phyloP scores from a whole-genome alignment of 2,329 filamentous ascomycete genomes.

The Sporothrix globosa region DNA sequence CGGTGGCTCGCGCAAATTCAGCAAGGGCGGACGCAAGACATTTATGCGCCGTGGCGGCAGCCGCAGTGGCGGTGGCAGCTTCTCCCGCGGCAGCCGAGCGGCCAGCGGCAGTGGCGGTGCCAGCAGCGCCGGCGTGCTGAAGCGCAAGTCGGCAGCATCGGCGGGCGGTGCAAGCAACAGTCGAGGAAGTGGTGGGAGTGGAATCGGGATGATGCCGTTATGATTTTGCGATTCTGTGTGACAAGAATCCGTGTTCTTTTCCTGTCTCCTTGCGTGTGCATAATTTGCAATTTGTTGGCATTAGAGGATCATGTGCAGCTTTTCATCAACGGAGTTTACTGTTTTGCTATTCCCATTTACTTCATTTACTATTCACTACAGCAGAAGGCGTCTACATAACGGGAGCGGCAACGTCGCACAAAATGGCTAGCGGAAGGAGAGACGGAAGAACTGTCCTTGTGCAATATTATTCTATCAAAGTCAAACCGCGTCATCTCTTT shows the following conservation, averaged over 20 bases:
- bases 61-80: constrained; percentile 32
- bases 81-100: constrained; percentile 22
- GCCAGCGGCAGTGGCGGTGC: constrained; percentile 35
- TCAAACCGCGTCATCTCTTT: neutral
- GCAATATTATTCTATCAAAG: neutral
- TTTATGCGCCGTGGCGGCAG: constrained; percentile 33
- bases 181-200: constrained; percentile 25
- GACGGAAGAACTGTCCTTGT: neutral
- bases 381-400: neutral
- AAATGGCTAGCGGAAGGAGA: neutral
- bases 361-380: neutral
- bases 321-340: constrained; percentile 8
- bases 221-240: constrained; percentile 26
- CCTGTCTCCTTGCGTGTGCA: neutral
- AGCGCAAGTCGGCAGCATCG: constrained; percentile 24
- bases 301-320: neutral
- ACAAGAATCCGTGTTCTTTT: neutral
- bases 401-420: neutral
- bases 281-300: neutral
- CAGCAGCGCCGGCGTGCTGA: constrained; percentile 30
- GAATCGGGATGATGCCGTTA: constrained; percentile 39
- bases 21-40: constrained; percentile 30
- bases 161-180: constrained; percentile 13
- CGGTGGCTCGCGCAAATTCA: constrained; percentile 31
- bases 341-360: neutral